These are phyloP conservation scores for Phaffomyces thermotolerans DNA, from an alignment of 805 yeast species.

Conservation along the genomic window DNA sequence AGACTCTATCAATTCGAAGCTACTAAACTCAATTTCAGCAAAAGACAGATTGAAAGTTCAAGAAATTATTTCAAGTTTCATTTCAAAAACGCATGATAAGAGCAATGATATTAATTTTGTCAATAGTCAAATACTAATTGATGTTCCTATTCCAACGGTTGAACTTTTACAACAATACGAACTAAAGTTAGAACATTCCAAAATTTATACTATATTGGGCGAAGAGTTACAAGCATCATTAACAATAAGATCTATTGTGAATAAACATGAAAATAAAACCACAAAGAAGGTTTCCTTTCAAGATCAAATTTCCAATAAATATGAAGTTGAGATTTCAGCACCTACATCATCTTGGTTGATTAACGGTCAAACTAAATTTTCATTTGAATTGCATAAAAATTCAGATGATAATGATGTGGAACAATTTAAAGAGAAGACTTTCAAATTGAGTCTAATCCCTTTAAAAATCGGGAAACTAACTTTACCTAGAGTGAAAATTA, in stretches of 20 bases:
- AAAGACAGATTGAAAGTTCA: background rate
- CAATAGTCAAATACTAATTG: conserved; percentile 31
- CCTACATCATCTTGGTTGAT: conserved; percentile 72
- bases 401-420: conserved; percentile 14
- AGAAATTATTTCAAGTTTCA: background rate
- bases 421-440: conserved; percentile 10
- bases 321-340: conserved; percentile 41
- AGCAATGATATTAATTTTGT: background rate
- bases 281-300: conserved; percentile 19
- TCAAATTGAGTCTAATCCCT: conserved; percentile 55
- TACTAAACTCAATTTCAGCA: background rate
- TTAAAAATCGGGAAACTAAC: conserved; percentile 64
- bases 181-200: conserved; percentile 26
- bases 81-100: background rate
- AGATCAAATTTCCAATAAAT: conserved; percentile 23
- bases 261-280: conserved; percentile 1
- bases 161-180: conserved; percentile 55
- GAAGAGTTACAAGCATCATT: conserved; percentile 47
- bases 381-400: conserved; percentile 31
- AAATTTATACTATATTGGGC: conserved; percentile 48
- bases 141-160: conserved; percentile 56
- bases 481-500: conserved; percentile 55
- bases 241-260: conserved; percentile 28
- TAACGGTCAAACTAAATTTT: conserved; percentile 58
- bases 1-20: background rate